Evolutionary conservation across 192 early-diverging fungal species (phyloP).

Genomic region (Backusella westeae): DNA sequence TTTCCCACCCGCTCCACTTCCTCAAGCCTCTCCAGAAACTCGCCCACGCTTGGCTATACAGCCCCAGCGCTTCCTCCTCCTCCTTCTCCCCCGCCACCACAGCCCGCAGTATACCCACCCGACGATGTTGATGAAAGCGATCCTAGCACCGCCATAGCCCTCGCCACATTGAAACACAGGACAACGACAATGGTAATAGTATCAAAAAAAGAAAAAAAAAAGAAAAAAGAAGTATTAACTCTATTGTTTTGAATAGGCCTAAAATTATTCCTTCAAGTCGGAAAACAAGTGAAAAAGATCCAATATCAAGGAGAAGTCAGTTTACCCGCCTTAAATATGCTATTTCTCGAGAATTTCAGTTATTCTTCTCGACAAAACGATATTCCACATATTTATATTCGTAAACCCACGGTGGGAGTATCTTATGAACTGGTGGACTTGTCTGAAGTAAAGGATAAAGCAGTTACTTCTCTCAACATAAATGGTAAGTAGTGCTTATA

Average conservation of each 20-base stretch:
- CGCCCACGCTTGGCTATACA: neutral
- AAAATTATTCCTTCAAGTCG: constrained; percentile 58
- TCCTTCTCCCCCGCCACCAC: neutral
- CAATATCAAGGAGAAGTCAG: constrained; percentile 51
- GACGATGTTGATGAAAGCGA: constrained; percentile 33
- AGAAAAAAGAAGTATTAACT: neutral
- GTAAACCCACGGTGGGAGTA: constrained; percentile 50
- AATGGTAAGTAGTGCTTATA: constrained; percentile 39
- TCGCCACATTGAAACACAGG: constrained; percentile 24
- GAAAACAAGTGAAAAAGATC: constrained; percentile 60
- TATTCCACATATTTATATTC: constrained; percentile 69
- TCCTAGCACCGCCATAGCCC: constrained; percentile 33
- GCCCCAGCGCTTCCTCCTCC: neutral
- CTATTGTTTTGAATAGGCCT: neutral
- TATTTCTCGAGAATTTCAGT: constrained; percentile 74
- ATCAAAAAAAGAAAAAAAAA: neutral
- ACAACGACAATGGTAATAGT: neutral
- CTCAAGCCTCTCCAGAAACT: neutral
- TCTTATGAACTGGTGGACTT: constrained; percentile 70
- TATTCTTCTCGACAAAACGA: constrained; percentile 59
- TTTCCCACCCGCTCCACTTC: constrained; percentile 15
- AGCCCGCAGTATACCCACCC: neutral
- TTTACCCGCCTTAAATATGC: constrained; percentile 59
- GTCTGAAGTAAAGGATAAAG: constrained; percentile 57
- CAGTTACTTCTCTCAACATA: constrained; percentile 49